These are phyloP conservation scores for Fraxinus baroniana DNA, from an alignment of 305 asterid genomes.

Conservation along the genomic window DNA sequence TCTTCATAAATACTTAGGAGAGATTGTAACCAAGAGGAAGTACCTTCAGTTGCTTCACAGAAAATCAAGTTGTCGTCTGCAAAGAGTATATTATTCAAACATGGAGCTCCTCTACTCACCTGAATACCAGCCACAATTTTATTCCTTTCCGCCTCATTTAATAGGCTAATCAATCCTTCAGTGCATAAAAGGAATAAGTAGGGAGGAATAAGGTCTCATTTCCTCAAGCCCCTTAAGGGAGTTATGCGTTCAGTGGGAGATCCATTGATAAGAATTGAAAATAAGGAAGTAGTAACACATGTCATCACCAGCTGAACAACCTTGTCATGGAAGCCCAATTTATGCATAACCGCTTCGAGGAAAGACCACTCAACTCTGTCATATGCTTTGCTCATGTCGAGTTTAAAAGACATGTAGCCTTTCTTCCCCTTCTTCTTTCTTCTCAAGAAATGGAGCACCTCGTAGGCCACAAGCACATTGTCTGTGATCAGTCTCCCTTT, in stretches of 20 bases:
- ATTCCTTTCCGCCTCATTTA: background rate
- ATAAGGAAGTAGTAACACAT: background rate
- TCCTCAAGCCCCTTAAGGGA: background rate
- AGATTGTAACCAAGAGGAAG: background rate
- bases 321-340: background rate
- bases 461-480: background rate
- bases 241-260: background rate
- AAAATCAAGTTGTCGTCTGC: background rate
- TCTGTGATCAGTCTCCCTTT: background rate
- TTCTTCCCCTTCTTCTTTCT: background rate
- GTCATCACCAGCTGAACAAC: background rate
- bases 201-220: background rate
- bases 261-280: background rate
- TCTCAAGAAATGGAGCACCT: background rate
- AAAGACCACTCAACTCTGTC: background rate
- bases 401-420: background rate
- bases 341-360: background rate
- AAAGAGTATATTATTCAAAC: background rate
- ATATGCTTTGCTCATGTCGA: background rate
- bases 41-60: background rate
- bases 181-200: background rate
- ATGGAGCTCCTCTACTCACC: background rate
- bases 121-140: background rate
- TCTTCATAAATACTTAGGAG: background rate
- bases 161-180: background rate